Evolutionary conservation across 768 basidiomycete genomes (phyloP).

Genomic region (Tulasnella sp.): DNA sequence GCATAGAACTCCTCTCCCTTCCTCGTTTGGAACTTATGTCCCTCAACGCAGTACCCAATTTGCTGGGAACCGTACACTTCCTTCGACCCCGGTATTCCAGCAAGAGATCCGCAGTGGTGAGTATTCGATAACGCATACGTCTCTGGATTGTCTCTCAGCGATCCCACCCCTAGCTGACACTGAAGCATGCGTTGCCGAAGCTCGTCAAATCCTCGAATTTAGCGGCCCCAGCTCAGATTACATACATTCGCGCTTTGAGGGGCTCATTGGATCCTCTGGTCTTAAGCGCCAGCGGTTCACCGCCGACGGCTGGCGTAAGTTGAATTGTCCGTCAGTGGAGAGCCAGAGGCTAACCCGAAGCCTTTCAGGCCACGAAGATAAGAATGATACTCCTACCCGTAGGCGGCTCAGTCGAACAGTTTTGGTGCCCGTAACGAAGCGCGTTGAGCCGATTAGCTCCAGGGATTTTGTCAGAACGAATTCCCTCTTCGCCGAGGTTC

Average conservation of each 20-base stretch:
- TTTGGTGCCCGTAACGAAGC: background rate
- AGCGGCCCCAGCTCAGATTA: background rate
- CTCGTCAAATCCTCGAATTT: background rate
- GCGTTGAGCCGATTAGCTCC: background rate
- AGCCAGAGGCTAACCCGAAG: background rate
- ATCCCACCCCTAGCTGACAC: background rate
- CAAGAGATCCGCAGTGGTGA: slow-evolving; percentile 7
- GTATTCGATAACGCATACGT: background rate
- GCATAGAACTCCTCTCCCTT: no score
- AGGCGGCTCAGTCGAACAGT: slow-evolving; percentile 3
- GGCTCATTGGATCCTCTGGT: background rate
- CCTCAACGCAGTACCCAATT: background rate
- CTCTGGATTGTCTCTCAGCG: background rate
- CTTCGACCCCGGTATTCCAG: background rate
- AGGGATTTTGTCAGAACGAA: background rate
- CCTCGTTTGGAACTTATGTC: no score
- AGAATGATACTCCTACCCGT: background rate
- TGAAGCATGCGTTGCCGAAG: background rate
- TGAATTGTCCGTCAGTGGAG: background rate
- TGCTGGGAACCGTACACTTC: background rate
- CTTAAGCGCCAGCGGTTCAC: background rate
- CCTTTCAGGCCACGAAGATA: background rate
- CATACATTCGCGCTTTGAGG: background rate
- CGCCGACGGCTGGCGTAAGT: background rate
- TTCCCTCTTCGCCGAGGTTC: background rate